These are phyloP conservation scores for Claviceps sorghi DNA, from an alignment of 2,329 filamentous ascomycete species.

Conservation along the genomic window DNA sequence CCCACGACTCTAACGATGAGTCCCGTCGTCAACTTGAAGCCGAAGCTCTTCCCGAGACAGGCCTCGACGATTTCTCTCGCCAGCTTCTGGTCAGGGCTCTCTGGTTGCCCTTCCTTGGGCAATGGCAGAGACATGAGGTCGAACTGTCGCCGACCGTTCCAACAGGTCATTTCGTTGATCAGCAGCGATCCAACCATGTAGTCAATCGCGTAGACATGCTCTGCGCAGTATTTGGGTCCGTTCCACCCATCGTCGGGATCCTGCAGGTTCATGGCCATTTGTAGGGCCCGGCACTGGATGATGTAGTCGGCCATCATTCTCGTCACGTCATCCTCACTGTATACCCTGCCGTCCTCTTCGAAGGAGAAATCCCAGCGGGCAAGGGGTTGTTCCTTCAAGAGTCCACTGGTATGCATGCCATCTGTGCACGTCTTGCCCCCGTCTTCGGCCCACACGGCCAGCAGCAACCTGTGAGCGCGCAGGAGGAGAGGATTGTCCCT, in stretches of 20 bases:
- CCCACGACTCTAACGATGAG: constrained; percentile 34
- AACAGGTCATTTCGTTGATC: constrained; percentile 36
- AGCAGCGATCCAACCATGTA: constrained; percentile 36
- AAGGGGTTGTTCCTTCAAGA: constrained; percentile 30
- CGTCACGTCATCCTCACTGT: constrained; percentile 23
- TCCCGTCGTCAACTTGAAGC: constrained; percentile 41
- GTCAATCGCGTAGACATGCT: constrained; percentile 35
- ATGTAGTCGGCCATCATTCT: constrained; percentile 40
- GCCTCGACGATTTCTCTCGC: constrained; percentile 37
- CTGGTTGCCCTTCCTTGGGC: constrained; percentile 21
- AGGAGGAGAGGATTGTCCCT: constrained; percentile 31
- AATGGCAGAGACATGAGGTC: constrained; percentile 28
- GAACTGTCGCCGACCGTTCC: constrained; percentile 35
- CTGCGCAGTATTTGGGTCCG: constrained; percentile 33
- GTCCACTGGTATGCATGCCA: constrained; percentile 31
- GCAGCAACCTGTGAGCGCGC: constrained; percentile 31
- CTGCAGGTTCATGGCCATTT: constrained; percentile 34
- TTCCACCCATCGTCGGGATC: constrained; percentile 38
- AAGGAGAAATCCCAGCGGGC: constrained; percentile 14
- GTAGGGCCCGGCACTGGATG: constrained; percentile 38
- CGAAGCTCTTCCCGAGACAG: constrained; percentile 34
- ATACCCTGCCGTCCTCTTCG: constrained; percentile 13
- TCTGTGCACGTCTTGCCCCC: constrained; percentile 32
- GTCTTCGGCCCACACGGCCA: constrained; percentile 33
- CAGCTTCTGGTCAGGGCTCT: constrained; percentile 26